A percentile compares a stretch with the other conserved stretches of the same genome.
These are phyloP conservation scores for Catharanthus roseus DNA, from an alignment of 257 asterid genomes.

Conservation along the genomic window DNA sequence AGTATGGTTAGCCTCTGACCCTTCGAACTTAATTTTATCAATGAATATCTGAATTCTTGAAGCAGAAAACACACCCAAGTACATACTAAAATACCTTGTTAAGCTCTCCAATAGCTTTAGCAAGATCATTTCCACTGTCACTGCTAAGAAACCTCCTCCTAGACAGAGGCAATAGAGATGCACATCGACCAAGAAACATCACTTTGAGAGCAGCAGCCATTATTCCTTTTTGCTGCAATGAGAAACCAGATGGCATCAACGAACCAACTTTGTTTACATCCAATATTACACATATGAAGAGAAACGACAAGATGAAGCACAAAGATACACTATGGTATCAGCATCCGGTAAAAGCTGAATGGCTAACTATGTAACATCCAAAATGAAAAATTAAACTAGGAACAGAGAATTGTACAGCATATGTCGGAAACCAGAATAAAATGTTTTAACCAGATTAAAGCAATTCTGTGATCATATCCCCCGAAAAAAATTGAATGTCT, in stretches of 20 bases:
- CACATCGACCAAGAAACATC: slow-evolving; percentile 46
- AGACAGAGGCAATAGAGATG: slow-evolving; percentile 26
- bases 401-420: background rate
- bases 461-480: background rate
- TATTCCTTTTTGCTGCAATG: background rate
- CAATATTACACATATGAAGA: background rate
- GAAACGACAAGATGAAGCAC: background rate
- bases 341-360: background rate
- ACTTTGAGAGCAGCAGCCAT: background rate
- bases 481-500: background rate
- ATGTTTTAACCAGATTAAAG: background rate
- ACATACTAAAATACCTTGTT: slow-evolving; percentile 44
- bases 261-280: background rate
- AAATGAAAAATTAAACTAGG: background rate
- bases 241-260: background rate
- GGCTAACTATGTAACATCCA: background rate
- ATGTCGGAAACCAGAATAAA: background rate
- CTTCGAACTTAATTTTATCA: background rate
- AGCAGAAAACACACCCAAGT: background rate
- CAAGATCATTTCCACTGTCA: slow-evolving; percentile 37
- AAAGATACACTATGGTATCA: background rate
- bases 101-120: slow-evolving; percentile 57
- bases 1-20: background rate
- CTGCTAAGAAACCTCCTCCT: slow-evolving; percentile 40
- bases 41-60: background rate